phyloP scores from a whole-genome alignment of 768 basidiomycete species.

The Tylopilus subfusipes region DNA sequence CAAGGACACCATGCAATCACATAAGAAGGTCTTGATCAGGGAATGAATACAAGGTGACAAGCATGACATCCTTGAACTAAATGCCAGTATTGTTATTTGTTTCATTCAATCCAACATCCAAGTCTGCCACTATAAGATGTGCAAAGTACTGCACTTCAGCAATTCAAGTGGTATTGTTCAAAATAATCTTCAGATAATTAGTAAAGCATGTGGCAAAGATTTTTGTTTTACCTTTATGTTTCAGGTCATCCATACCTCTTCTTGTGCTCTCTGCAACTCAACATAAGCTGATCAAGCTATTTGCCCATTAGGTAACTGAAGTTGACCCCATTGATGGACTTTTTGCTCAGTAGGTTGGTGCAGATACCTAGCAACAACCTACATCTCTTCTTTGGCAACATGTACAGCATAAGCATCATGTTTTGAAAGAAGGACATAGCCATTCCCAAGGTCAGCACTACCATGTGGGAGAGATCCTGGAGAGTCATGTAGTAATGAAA shows the following conservation, averaged over 20 bases:
- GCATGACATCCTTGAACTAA: not conserved
- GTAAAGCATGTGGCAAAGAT: not conserved
- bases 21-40: not conserved
- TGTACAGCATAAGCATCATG: too few relatives aligned
- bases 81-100: not conserved
- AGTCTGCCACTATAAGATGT: too few relatives aligned
- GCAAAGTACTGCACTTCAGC: too few relatives aligned
- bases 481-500: too few relatives aligned
- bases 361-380: not conserved
- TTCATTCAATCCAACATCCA: too few relatives aligned
- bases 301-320: not conserved
- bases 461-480: too few relatives aligned
- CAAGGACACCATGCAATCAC: not conserved
- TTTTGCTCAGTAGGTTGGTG: not conserved
- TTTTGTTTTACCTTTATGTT: not conserved
- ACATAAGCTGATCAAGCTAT: not conserved
- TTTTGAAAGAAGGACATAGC: too few relatives aligned
- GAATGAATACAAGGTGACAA: not conserved
- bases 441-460: too few relatives aligned
- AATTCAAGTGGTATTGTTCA: too few relatives aligned
- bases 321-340: not conserved
- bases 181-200: not conserved
- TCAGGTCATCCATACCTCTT: not conserved
- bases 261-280: not conserved
- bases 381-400: too few relatives aligned